These are phyloP conservation scores for Parmelia sp. DNA, from an alignment of 495 filamentous ascomycete genomes.

Conservation along the genomic window DNA sequence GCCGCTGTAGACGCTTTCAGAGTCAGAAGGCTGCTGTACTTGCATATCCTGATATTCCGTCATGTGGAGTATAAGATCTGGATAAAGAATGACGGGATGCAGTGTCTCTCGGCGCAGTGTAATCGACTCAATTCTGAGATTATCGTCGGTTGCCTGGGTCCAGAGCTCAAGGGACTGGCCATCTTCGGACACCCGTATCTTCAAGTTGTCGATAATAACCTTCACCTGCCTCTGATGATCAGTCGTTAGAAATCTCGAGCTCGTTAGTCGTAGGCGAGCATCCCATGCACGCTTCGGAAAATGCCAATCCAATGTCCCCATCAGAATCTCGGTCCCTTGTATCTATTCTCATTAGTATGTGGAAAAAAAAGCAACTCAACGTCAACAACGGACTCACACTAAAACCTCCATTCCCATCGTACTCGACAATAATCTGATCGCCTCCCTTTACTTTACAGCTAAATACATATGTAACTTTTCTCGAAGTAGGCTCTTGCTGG, in stretches of 20 bases:
- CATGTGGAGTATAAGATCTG: slow-evolving; percentile 35
- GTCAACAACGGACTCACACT: slow-evolving; percentile 20
- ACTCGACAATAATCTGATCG: slow-evolving; percentile 40
- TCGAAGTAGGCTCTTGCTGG: slow-evolving; percentile 25
- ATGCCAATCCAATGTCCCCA: slow-evolving; percentile 36
- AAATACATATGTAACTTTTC: slow-evolving; percentile 47
- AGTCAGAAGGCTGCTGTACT: slow-evolving; percentile 16
- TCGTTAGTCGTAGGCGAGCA: slow-evolving; percentile 26
- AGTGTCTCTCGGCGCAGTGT: slow-evolving; percentile 16
- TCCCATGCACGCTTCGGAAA: slow-evolving; percentile 45
- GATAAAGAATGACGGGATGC: slow-evolving; percentile 14
- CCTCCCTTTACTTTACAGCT: slow-evolving; percentile 33
- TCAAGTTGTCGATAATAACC: slow-evolving; percentile 5
- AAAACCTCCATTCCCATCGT: slow-evolving; percentile 39
- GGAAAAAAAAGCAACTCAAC: slow-evolving; percentile 1
- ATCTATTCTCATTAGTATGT: background rate
- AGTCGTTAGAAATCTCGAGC: background rate
- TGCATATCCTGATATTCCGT: slow-evolving; percentile 40
- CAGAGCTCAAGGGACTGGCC: background rate
- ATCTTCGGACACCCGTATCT: slow-evolving; percentile 2
- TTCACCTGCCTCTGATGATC: slow-evolving; percentile 6
- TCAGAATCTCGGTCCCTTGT: slow-evolving; percentile 9
- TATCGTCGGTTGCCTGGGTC: slow-evolving; percentile 17
- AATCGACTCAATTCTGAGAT: slow-evolving; percentile 19
- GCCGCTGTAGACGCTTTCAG: slow-evolving; percentile 25